These are phyloP conservation scores for Flaveria ramosissima DNA, from an alignment of 129 eudicot species.

Conservation along the genomic window DNA sequence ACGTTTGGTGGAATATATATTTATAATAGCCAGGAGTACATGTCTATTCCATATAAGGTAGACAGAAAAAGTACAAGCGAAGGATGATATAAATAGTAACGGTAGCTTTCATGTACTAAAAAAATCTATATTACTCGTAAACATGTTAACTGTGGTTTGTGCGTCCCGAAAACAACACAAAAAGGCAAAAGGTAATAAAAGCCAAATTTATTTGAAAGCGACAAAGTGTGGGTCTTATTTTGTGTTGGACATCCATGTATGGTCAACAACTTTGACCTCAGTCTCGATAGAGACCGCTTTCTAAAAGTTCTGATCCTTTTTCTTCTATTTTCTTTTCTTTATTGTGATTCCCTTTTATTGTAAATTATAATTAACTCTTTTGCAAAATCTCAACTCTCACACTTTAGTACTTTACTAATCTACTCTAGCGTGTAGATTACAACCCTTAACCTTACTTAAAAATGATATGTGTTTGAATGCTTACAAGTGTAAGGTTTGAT, in stretches of 20 bases:
- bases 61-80: constrained; percentile 27
- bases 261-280: constrained; percentile 39
- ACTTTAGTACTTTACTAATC: too few species aligned
- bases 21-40: background rate
- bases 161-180: constrained; percentile 22
- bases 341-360: too few species aligned
- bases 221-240: constrained; percentile 42
- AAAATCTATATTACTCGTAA: background rate
- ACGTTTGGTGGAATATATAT: too few species aligned
- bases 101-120: constrained; percentile 14
- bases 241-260: constrained; percentile 27
- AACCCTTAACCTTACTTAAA: too few species aligned
- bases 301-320: constrained; percentile 36
- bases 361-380: too few species aligned
- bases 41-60: constrained; percentile 27
- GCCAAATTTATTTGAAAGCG: constrained; percentile 36
- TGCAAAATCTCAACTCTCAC: too few species aligned
- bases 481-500: too few species aligned
- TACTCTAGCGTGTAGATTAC: too few species aligned
- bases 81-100: constrained; percentile 17
- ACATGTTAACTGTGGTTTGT: constrained; percentile 6
- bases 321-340: background rate
- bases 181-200: constrained; percentile 27
- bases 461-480: too few species aligned
- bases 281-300: constrained; percentile 19